Base-by-base conservation (phyloP, 768 basidiomycete genomes). In the Amanita thiersii region DNA sequence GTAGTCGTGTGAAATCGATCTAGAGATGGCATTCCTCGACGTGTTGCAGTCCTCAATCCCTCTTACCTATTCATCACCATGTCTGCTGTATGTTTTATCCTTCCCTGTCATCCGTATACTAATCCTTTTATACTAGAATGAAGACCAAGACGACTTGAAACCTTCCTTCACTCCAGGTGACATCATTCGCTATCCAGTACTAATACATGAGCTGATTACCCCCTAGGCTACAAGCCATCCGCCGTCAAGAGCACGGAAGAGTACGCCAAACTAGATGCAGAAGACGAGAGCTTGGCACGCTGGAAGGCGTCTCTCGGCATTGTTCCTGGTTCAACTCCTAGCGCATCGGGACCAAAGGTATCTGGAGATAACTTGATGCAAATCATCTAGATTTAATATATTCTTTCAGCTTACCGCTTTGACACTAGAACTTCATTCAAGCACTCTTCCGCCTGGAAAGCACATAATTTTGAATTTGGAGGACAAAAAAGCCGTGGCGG, bases 271-370 rank as follows among this genome's bases (percentile, higher is more conserved):
- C 76, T 94, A 32, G 93, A 96, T 63, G 81, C 84, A 21, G 72
- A 86, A 47, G 93, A 97, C 58, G 93, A 96, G 63, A 90, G 87
- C 59, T 73, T 98, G 53, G 81, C 84, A 23, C 81, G 90, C 49
- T 98, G 94, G 94, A 98, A 98, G 60, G 89, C 88, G 28, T 90
- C 83, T 40, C 72, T 98, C 19, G 94, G 94, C 40, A 79, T 97
- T 46, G 72, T 75, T 39, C 71, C 77, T 24, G 79, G 74, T 20
- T 67, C 57, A 14, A 19, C 56, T 3, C 63, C 56, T 14, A 54
- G 65, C 43, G 58, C 66, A 10, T 61, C 46, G 50, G 77, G 76
- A 10, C 85, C 86, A 38, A 88, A 87, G 76, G 89, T 84, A 30
- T 26, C 32, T 29, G 30, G 36, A 33, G 23, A 8, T 25, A 28